These are phyloP conservation scores for Nadsonia fulvescens DNA, from an alignment of 805 yeast genomes.

Conservation along the genomic window DNA sequence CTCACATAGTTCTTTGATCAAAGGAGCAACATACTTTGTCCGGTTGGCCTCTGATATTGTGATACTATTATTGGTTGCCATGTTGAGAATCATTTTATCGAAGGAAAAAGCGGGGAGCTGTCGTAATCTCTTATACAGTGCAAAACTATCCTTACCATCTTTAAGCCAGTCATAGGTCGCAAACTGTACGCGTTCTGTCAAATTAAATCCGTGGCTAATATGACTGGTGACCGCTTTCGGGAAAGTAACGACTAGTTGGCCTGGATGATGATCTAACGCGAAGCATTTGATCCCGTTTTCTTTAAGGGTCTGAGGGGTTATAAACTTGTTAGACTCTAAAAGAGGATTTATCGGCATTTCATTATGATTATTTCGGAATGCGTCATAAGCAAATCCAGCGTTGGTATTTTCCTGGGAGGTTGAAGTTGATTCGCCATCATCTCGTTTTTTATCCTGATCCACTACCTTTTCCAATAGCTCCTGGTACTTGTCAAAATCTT, in stretches of 20 bases:
- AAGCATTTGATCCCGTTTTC: constrained; percentile 26
- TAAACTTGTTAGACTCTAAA: constrained; percentile 57
- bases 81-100: constrained; percentile 13
- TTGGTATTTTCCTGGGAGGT: constrained; percentile 23
- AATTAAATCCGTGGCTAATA: constrained; percentile 66
- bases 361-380: no score
- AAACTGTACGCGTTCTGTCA: constrained; percentile 19
- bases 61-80: constrained; percentile 5
- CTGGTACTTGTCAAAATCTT: constrained; percentile 39
- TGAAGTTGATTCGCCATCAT: no score
- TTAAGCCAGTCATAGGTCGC: constrained; percentile 20
- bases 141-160: constrained; percentile 14
- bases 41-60: no score
- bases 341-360: constrained; percentile 51
- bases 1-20: constrained; percentile 4
- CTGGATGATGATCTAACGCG: constrained; percentile 55
- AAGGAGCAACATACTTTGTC: no score
- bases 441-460: constrained; percentile 2
- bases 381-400: constrained; percentile 54
- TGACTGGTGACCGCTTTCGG: constrained; percentile 82
- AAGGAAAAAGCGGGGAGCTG: constrained; percentile 19
- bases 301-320: constrained; percentile 40
- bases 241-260: constrained; percentile 66
- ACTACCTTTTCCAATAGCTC: constrained; percentile 22
- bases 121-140: constrained; percentile 11